Percentiles rank a stretch among this genome's conserved stretches.
Evolutionary conservation across 1,139 yeast genomes (phyloP).

Genomic region (Diutina pseudorugosa): DNA sequence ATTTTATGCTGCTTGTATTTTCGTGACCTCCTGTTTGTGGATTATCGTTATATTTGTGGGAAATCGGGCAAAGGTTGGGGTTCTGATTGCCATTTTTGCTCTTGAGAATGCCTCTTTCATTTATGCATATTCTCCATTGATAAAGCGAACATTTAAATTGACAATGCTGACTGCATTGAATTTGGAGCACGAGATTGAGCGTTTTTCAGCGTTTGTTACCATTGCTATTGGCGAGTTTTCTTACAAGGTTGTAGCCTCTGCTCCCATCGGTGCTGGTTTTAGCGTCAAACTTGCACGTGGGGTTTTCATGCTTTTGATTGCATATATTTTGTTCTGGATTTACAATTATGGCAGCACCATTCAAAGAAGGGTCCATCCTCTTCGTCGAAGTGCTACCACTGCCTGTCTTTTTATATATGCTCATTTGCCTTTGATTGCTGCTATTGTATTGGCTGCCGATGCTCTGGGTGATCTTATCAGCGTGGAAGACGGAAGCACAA

Average conservation of each 20-base stretch:
- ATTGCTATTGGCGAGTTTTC: slow-evolving; percentile 59
- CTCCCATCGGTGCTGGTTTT: slow-evolving; percentile 38
- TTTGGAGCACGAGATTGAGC: slow-evolving; percentile 57
- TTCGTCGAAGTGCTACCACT: slow-evolving; percentile 34
- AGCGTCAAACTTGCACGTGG: slow-evolving; percentile 35
- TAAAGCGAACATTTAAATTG: slow-evolving; percentile 27
- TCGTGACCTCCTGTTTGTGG: slow-evolving; percentile 30
- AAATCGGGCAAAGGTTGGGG: slow-evolving; percentile 34
- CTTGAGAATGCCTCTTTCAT: slow-evolving; percentile 28
- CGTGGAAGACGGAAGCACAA: not conserved
- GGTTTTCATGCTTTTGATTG: slow-evolving; percentile 34
- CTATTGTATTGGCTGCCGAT: slow-evolving; percentile 47
- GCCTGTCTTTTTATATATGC: slow-evolving; percentile 37
- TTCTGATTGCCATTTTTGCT: slow-evolving; percentile 27
- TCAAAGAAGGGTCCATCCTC: slow-evolving; percentile 38
- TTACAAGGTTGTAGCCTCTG: slow-evolving; percentile 41
- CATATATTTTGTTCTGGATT: slow-evolving; percentile 41
- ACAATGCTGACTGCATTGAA: slow-evolving; percentile 48
- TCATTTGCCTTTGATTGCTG: slow-evolving; percentile 43
- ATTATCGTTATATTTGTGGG: slow-evolving; percentile 34
- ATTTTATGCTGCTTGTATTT: slow-evolving; percentile 20
- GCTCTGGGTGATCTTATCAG: slow-evolving; percentile 41
- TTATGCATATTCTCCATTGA: slow-evolving; percentile 33
- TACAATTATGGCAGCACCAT: slow-evolving; percentile 45
- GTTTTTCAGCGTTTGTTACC: slow-evolving; percentile 45